These are phyloP conservation scores for Pichia pseudocactophila DNA, from an alignment of 805 yeast species.

Conservation along the genomic window DNA sequence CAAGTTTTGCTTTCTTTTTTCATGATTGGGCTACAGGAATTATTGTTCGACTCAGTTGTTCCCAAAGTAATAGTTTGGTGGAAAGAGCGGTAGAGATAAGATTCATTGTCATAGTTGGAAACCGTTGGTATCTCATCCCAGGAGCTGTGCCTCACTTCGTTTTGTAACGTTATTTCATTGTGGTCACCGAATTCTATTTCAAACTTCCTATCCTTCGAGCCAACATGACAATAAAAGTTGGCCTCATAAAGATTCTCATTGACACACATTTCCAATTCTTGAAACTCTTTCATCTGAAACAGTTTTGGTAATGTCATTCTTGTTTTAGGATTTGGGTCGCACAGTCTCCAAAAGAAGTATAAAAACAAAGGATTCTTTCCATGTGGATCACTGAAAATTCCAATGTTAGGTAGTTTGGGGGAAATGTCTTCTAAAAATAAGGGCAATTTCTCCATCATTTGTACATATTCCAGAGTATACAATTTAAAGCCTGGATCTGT, in stretches of 20 bases:
- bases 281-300: conserved; percentile 59
- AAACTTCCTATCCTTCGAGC: conserved; percentile 6
- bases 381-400: conserved; percentile 26
- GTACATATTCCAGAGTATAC: conserved; percentile 31
- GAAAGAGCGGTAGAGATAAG: background rate
- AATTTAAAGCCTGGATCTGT: conserved; percentile 47
- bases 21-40: too few relatives aligned
- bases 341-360: conserved; percentile 50
- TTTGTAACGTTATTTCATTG: conserved; percentile 7
- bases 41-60: too few relatives aligned
- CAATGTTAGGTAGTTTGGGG: conserved; percentile 37
- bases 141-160: conserved; percentile 5
- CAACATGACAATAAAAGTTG: conserved; percentile 17
- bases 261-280: conserved; percentile 47
- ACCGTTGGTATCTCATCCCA: conserved; percentile 6
- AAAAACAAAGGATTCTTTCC: conserved; percentile 14
- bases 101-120: background rate
- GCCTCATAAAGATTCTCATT: conserved; percentile 32
- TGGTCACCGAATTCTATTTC: conserved; percentile 4
- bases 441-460: conserved; percentile 34
- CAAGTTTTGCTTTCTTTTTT: too few relatives aligned
- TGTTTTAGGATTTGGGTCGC: conserved; percentile 49
- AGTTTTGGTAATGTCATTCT: conserved; percentile 48
- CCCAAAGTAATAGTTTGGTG: too few relatives aligned
- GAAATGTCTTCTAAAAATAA: conserved; percentile 43